Evolutionary conservation across 2,329 filamentous ascomycete genomes (phyloP).

Genomic region (Grosmannia huntii): DNA sequence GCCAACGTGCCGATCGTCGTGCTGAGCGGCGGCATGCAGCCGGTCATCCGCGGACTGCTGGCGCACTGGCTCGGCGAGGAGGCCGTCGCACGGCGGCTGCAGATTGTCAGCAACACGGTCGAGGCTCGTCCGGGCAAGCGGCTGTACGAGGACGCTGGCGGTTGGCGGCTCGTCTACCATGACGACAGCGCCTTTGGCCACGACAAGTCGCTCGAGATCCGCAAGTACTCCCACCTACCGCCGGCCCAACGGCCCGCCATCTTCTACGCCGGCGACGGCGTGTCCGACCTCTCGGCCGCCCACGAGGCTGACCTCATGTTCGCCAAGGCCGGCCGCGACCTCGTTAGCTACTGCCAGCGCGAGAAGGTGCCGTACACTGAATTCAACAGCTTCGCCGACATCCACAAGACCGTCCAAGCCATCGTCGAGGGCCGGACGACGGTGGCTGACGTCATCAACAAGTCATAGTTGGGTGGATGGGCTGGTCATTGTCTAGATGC

Average conservation of each 20-base stretch:
- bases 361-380: slow-evolving; percentile 43
- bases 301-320: slow-evolving; percentile 88
- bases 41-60: slow-evolving; percentile 76
- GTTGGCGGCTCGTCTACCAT: slow-evolving; percentile 81
- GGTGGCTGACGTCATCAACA: slow-evolving; percentile 7
- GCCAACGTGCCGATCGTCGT: slow-evolving; percentile 89
- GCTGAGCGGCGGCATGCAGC: slow-evolving; percentile 83
- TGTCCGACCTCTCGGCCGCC: slow-evolving; percentile 84
- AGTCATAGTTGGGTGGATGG: not conserved
- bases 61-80: slow-evolving; percentile 66
- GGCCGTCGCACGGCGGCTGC: slow-evolving; percentile 55
- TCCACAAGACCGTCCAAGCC: slow-evolving; percentile 10
- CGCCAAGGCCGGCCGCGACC: slow-evolving; percentile 67
- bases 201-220: slow-evolving; percentile 87
- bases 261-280: slow-evolving; percentile 92
- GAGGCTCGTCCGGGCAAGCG: slow-evolving; percentile 45
- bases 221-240: slow-evolving; percentile 68
- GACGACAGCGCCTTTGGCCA: slow-evolving; percentile 90
- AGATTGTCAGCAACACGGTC: slow-evolving; percentile 85
- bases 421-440: slow-evolving; percentile 13
- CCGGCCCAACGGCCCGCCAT: slow-evolving; percentile 59
- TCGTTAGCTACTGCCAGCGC: slow-evolving; percentile 13
- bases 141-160: slow-evolving; percentile 59
- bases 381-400: slow-evolving; percentile 39
- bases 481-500: not conserved